Evolutionary conservation across 345 rosid species (phyloP).

Genomic region (Punica granatum): DNA sequence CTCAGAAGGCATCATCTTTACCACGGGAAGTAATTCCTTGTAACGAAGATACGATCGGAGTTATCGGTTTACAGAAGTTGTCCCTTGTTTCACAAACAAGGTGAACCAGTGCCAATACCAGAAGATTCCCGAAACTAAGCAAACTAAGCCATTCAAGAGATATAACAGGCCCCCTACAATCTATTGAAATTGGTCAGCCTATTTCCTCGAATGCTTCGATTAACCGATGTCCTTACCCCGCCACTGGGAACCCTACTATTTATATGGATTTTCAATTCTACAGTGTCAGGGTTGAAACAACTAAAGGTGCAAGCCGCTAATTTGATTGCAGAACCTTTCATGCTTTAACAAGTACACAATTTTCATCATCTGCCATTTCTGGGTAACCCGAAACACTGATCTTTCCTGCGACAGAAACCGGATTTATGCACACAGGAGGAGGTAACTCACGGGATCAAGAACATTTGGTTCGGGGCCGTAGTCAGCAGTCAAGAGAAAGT

Average conservation of each 20-base stretch:
- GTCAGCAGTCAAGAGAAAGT: conserved; percentile 83
- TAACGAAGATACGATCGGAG: too few relatives aligned
- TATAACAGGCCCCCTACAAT: not conserved
- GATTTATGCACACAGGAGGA: not conserved
- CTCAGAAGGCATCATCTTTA: not conserved
- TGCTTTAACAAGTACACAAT: not conserved
- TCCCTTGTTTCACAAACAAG: too few relatives aligned
- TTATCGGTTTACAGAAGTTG: too few relatives aligned
- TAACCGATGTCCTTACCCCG: not conserved
- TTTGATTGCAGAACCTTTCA: not conserved
- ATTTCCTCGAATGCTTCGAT: not conserved
- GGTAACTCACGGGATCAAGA: conserved; percentile 64
- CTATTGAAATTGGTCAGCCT: not conserved
- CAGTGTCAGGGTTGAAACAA: not conserved
- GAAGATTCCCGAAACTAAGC: too few relatives aligned
- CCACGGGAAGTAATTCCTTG: not conserved
- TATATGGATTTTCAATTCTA: not conserved
- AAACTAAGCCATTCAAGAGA: not conserved
- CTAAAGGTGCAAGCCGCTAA: not conserved
- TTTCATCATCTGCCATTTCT: not conserved
- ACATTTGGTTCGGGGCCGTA: conserved; percentile 83
- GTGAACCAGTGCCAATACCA: too few relatives aligned
- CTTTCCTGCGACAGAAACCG: not conserved
- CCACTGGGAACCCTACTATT: not conserved
- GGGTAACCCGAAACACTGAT: not conserved